Base-by-base conservation (phyloP, 106 monocot species). In the Acorus gramineus region DNA sequence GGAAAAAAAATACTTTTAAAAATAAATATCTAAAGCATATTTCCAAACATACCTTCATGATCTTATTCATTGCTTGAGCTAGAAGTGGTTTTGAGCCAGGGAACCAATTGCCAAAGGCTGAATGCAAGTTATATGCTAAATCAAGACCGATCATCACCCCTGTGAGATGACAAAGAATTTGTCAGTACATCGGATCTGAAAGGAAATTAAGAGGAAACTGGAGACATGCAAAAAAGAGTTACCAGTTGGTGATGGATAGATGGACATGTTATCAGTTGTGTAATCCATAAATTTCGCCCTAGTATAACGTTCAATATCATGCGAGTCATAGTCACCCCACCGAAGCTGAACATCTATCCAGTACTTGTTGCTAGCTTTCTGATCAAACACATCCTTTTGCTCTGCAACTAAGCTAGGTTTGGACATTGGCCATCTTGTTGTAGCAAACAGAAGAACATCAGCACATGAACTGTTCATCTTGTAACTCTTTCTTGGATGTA, bases 391-490 rank as follows among this genome's bases (percentile, higher is more conserved):
- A 84, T 99, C 98, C 71, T 99, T 99, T 11, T 87, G 86, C 64
- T 99, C 98, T 0, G 92, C 88, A 61, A 99, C 98, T 58, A 99
- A 70, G 59, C 92, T 92, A 47, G 98, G 98, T 53, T 99, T 99
- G n/a, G 98, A 99, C 98, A 99, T 99, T 42, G 83, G 88, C 98
- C 98, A 99, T 71, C 85, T 85, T 76, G 92, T 92, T 28, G 98
- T 88, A 61, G 98, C 98, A 86, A 99, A 99, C 9, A 99, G 80
- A 48, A 99, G 85, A 66, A 99, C 68, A 67, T 99, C 98, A 53
- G 98, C 98, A 76, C 98, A 99, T 14, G 98, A 99, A 66, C 98
- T 99, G 79, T 99, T 99, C 98, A 99, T 99, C 77, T 99, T 99
- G 78, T 99, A 99, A 77, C 98, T 99, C 78, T 99, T 99, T 63